phyloP scores from a whole-genome alignment of 345 rosid species.

The Camelina hispida region DNA sequence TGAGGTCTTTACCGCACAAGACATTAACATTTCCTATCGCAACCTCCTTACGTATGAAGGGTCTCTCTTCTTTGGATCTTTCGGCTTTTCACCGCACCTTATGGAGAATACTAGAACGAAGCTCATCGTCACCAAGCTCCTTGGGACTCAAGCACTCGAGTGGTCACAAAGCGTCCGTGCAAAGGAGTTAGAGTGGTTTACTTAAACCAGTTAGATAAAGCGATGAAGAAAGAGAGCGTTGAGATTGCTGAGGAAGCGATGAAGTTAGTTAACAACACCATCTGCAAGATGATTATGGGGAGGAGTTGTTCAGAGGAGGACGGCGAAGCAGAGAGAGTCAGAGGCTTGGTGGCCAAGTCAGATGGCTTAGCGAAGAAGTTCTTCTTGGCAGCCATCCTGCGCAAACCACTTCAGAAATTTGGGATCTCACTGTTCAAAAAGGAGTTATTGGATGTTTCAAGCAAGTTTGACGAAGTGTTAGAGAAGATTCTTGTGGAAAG shows the following conservation, averaged over 20 bases:
- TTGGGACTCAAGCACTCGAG: constrained; percentile 31
- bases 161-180: constrained; percentile 21
- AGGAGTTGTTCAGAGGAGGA: constrained; percentile 36
- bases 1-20: constrained; percentile 17
- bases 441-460: constrained; percentile 3
- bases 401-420: too few relatives aligned
- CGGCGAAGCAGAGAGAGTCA: constrained; percentile 31
- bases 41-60: constrained; percentile 3
- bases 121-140: constrained; percentile 38
- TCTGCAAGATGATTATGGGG: constrained; percentile 40
- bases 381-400: neutral
- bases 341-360: constrained; percentile 29
- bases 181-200: neutral
- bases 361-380: constrained; percentile 30
- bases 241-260: constrained; percentile 25
- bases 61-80: neutral
- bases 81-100: constrained; percentile 24
- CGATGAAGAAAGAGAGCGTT: constrained; percentile 19
- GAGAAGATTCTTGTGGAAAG: constrained; percentile 20
- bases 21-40: neutral
- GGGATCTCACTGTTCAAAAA: neutral
- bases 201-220: constrained; percentile 17
- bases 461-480: constrained; percentile 26
- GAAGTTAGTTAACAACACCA: constrained; percentile 34
- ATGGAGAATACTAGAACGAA: constrained; percentile 47